Percentiles rank a stretch among this genome's conserved stretches.
phyloP scores from a whole-genome alignment of 208 protist species.

The Acanthamoeba sp. region DNA sequence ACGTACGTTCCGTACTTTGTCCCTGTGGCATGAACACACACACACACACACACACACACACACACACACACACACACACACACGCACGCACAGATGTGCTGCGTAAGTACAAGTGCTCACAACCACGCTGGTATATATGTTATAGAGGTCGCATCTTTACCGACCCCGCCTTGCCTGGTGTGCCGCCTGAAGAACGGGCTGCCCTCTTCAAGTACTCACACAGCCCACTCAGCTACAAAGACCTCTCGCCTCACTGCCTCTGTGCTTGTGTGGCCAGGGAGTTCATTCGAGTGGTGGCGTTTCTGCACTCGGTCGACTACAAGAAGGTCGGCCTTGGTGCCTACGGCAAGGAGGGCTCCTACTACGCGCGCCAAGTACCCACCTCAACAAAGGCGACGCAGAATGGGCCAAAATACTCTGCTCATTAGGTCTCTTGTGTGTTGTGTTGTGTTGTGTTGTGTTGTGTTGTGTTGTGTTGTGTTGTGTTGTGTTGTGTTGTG shows the following conservation, averaged over 20 bases:
- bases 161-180: not conserved
- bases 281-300: slow-evolving; percentile 45
- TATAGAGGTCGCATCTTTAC: slow-evolving; percentile 35
- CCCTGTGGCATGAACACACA: no score
- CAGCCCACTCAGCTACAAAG: not conserved
- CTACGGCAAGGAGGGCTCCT: slow-evolving; percentile 73
- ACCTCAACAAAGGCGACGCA: not conserved
- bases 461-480: no score
- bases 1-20: not conserved
- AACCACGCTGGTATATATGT: no score
- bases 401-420: no score
- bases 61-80: no score
- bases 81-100: no score
- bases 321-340: slow-evolving; percentile 75
- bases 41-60: no score
- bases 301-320: slow-evolving; percentile 80
- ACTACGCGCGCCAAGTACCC: slow-evolving; percentile 70
- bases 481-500: no score
- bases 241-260: no score
- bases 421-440: no score
- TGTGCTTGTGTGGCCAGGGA: not conserved
- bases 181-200: not conserved
- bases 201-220: not conserved
- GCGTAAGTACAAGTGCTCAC: no score
- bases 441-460: no score